These are phyloP conservation scores for Rugosomyces carneus DNA, from an alignment of 1,284 basidiomycete species.

Conservation along the genomic window DNA sequence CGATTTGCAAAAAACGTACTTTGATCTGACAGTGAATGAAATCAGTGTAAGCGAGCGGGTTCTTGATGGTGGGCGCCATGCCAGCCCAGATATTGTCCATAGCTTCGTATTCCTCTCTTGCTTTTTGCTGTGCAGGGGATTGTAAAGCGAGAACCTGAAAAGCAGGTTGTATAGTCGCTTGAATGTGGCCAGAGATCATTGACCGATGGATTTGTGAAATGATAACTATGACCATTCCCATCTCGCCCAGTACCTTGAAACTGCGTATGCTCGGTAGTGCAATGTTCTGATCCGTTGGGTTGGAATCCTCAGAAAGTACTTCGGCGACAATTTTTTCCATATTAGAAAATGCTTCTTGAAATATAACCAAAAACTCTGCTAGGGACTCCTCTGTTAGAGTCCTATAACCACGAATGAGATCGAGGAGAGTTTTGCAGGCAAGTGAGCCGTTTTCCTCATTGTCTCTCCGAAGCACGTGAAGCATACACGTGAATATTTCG, in stretches of 20 bases:
- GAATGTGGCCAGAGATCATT: constrained; percentile 64
- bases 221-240: constrained; percentile 89
- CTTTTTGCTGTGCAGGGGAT: constrained; percentile 83
- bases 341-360: constrained; percentile 74
- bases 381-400: constrained; percentile 76
- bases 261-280: constrained; percentile 73
- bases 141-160: constrained; percentile 76
- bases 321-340: constrained; percentile 74
- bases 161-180: constrained; percentile 69
- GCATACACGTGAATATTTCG: constrained; percentile 70
- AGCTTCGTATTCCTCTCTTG: constrained; percentile 74
- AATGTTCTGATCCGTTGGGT: constrained; percentile 46
- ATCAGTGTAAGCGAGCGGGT: constrained; percentile 78
- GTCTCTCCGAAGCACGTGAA: constrained; percentile 82
- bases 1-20: constrained; percentile 34
- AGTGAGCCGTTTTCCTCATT: constrained; percentile 95
- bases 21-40: constrained; percentile 93
- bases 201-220: constrained; percentile 82
- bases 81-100: constrained; percentile 84
- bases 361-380: constrained; percentile 75
- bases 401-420: constrained; percentile 67
- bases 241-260: constrained; percentile 94
- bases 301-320: constrained; percentile 65
- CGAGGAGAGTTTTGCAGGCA: constrained; percentile 91
- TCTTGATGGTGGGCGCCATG: constrained; percentile 74